These are phyloP conservation scores for Mucor velutinosus DNA, from an alignment of 371 early-diverging fungal species.

Conservation along the genomic window DNA sequence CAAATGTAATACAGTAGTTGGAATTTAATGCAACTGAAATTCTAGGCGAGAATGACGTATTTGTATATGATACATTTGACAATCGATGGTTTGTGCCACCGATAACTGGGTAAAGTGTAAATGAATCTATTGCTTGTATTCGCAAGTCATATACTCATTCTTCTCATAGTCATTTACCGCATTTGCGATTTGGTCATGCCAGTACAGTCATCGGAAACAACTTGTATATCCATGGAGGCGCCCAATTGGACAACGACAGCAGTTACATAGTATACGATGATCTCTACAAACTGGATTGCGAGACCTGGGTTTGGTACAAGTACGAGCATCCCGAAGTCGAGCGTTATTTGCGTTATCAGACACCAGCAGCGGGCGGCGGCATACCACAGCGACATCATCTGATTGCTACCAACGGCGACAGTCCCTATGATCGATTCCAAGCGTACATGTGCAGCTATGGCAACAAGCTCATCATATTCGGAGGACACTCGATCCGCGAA, in stretches of 20 bases:
- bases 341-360: conserved; percentile 14
- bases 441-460: conserved; percentile 24
- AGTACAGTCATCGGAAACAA: conserved; percentile 37
- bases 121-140: background rate
- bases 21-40: background rate
- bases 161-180: conserved; percentile 20
- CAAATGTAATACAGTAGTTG: background rate
- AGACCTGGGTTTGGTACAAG: conserved; percentile 35
- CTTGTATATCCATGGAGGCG: conserved; percentile 50
- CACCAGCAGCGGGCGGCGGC: background rate
- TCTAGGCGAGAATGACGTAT: conserved; percentile 41
- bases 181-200: conserved; percentile 34
- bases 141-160: background rate
- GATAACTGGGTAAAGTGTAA: conserved; percentile 30
- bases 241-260: conserved; percentile 35
- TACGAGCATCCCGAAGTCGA: conserved; percentile 40
- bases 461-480: conserved; percentile 32
- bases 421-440: conserved; percentile 36
- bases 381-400: conserved; percentile 7
- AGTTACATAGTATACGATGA: conserved; percentile 36
- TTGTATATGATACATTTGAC: conserved; percentile 27
- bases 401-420: conserved; percentile 28
- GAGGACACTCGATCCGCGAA: conserved; percentile 35
- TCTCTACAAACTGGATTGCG: conserved; percentile 30
- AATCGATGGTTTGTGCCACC: conserved; percentile 37